Evolutionary conservation across 2,329 filamentous ascomycete genomes (phyloP).

Genomic region (Scedosporium boydii): DNA sequence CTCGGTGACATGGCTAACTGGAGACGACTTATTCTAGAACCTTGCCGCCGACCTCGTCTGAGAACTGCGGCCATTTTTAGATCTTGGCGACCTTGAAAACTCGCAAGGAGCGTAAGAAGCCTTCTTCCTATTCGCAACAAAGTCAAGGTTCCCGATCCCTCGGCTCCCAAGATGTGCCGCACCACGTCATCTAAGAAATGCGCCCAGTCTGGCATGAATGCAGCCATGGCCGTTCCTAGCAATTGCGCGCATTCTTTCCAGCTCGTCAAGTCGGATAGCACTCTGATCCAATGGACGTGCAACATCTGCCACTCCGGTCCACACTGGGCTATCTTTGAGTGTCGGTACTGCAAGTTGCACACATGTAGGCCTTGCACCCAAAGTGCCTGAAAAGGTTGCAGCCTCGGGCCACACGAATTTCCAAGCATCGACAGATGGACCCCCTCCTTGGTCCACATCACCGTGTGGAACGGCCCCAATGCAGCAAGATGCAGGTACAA

Average conservation of each 20-base stretch:
- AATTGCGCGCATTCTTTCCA: conserved; percentile 54
- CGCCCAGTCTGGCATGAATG: conserved; percentile 5
- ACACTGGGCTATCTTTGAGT: conserved; percentile 61
- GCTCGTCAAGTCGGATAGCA: conserved; percentile 59
- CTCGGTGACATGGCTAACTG: not conserved
- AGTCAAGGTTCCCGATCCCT: not conserved
- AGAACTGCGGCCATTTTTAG: not conserved
- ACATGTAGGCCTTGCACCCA: conserved; percentile 50
- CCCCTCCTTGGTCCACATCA: not conserved
- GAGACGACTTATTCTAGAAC: not conserved
- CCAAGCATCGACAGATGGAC: not conserved
- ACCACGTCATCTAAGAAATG: not conserved
- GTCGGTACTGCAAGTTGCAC: conserved; percentile 58
- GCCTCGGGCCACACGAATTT: not conserved
- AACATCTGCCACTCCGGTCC: conserved; percentile 54
- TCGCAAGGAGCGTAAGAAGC: not conserved
- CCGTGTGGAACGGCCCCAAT: not conserved
- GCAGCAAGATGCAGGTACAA: conserved; percentile 1
- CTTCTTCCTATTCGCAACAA: not conserved
- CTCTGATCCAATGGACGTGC: conserved; percentile 57
- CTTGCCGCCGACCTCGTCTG: not conserved
- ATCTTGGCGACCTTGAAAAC: not conserved
- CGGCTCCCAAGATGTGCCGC: not conserved
- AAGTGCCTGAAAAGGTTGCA: not conserved
- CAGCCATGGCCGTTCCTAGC: conserved; percentile 42